phyloP scores from a whole-genome alignment of 2,329 filamentous ascomycete genomes.

The Epichloe festucae region DNA sequence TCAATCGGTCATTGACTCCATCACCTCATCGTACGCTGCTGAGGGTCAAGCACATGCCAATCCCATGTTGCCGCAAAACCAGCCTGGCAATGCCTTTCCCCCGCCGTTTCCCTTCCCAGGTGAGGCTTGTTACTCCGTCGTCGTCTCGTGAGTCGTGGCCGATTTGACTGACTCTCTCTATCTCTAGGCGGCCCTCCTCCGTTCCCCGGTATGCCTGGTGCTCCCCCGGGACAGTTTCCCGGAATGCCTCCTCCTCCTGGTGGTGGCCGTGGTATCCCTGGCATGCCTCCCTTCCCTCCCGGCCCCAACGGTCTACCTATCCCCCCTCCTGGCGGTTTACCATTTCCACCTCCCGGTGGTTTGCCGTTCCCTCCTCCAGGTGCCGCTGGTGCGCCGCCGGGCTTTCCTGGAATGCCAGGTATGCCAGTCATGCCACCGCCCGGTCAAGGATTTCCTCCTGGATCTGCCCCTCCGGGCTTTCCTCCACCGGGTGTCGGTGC shows the following conservation, averaged over 20 bases:
- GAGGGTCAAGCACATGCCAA: conserved; percentile 82
- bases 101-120: conserved; percentile 53
- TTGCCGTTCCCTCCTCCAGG: conserved; percentile 28
- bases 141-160: conserved; percentile 11
- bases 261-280: conserved; percentile 33
- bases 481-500: background rate
- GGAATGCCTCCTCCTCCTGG: conserved; percentile 29
- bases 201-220: conserved; percentile 39
- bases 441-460: conserved; percentile 30
- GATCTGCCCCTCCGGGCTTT: conserved; percentile 18
- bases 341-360: conserved; percentile 23
- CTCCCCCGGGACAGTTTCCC: conserved; percentile 25
- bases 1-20: conserved; percentile 95
- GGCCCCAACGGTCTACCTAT: conserved; percentile 10
- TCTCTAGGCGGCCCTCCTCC: conserved; percentile 38
- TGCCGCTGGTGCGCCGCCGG: conserved; percentile 14
- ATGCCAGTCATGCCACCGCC: conserved; percentile 26
- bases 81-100: conserved; percentile 39
- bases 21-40: conserved; percentile 88
- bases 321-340: conserved; percentile 30
- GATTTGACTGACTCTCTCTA: background rate
- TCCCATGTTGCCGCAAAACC: conserved; percentile 65
- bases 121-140: conserved; percentile 18
- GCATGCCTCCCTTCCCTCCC: conserved; percentile 32
- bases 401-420: conserved; percentile 19